Percentiles rank a stretch among this genome's conserved stretches.
phyloP scores from a whole-genome alignment of 257 asterid genomes.

The Capsicum baccatum region DNA sequence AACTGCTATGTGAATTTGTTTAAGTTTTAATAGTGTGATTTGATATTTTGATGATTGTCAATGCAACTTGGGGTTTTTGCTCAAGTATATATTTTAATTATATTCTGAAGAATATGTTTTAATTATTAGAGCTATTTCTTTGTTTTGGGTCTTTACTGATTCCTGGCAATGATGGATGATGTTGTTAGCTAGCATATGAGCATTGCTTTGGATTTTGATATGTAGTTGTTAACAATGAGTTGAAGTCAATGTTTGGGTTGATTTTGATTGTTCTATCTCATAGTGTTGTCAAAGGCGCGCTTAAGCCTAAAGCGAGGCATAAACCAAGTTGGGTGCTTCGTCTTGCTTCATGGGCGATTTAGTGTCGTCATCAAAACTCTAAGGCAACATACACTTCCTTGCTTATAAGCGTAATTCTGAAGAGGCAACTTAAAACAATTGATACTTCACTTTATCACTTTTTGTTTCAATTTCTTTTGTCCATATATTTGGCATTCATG shows the following conservation, averaged over 20 bases:
- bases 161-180: constrained; percentile 5
- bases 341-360: not conserved
- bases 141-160: not conserved
- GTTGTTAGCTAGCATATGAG: not conserved
- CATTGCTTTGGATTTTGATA: constrained; percentile 9
- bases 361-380: not conserved
- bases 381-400: not conserved
- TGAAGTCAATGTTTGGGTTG: not conserved
- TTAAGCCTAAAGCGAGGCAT: not conserved
- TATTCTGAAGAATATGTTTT: not conserved
- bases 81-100: not conserved
- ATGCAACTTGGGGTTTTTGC: not conserved
- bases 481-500: not conserved
- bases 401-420: not conserved
- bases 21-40: not conserved
- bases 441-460: not conserved
- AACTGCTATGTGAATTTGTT: not conserved
- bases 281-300: not conserved
- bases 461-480: not conserved
- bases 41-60: not conserved
- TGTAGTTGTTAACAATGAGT: not conserved
- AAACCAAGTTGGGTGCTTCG: not conserved
- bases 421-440: constrained; percentile 3
- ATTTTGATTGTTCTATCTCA: not conserved
- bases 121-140: not conserved